A percentile compares a stretch with the other conserved stretches of the same genome.
These are phyloP conservation scores for Micromonas pusilla DNA, from an alignment of 139 green algal genomes.

Conservation along the genomic window DNA sequence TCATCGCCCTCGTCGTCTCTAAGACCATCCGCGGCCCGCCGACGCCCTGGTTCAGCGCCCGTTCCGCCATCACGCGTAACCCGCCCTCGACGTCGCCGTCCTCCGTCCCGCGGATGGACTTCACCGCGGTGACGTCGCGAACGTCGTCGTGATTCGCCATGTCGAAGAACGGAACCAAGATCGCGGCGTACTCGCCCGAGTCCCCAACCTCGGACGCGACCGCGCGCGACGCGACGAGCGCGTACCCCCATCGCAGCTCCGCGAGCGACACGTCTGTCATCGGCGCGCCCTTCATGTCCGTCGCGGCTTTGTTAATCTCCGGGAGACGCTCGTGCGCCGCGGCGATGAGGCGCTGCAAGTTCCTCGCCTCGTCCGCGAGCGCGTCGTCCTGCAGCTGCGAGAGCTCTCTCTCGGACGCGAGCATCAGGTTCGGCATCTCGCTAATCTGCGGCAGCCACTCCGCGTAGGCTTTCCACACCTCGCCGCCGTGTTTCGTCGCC, in stretches of 20 bases:
- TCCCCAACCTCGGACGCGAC: neutral
- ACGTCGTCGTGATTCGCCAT: constrained; percentile 18
- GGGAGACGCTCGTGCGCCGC: neutral
- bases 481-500: neutral
- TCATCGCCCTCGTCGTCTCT: neutral
- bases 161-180: constrained; percentile 14
- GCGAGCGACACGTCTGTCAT: neutral
- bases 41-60: neutral
- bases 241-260: constrained; percentile 14
- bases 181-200: neutral
- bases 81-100: neutral
- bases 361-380: neutral
- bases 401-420: neutral
- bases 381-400: neutral
- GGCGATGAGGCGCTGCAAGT: neutral
- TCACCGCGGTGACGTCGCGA: neutral
- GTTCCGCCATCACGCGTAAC: neutral
- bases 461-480: constrained; percentile 17
- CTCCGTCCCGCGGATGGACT: constrained; percentile 9
- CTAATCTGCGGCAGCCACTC: constrained; percentile 1
- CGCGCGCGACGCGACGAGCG: constrained; percentile 2
- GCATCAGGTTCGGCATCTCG: neutral
- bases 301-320: neutral
- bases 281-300: neutral
- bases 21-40: neutral